Percentiles rank a stretch among this genome's conserved stretches.
Conservation (phyloP, 345 rosid species). For the Streptanthus diversifolius region DNA sequence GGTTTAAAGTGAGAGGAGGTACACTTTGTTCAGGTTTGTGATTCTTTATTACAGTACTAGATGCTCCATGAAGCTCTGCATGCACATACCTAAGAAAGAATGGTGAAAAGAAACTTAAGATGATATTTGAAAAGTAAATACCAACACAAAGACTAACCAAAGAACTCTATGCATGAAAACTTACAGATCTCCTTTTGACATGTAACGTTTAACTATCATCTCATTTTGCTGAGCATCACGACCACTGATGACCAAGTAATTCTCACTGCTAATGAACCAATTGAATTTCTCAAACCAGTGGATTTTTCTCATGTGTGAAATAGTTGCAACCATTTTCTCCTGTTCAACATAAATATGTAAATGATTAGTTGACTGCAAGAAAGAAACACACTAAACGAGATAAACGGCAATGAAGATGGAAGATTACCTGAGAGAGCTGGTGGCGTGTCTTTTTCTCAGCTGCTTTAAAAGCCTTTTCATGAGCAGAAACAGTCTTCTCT, state of each 20-base stretch:
- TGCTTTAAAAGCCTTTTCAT: slow-evolving; percentile 93
- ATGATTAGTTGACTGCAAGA: background rate
- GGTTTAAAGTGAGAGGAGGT: slow-evolving; percentile 93
- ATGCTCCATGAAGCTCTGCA: slow-evolving; percentile 97
- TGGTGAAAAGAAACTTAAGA: background rate
- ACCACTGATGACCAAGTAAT: slow-evolving; percentile 88
- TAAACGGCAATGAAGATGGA: background rate
- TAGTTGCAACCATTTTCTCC: slow-evolving; percentile 87
- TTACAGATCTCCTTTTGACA: slow-evolving; percentile 98
- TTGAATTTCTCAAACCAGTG: slow-evolving; percentile 99
- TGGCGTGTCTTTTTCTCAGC: slow-evolving; percentile 93
- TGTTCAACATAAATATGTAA: slow-evolving; percentile 34
- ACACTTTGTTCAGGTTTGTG: slow-evolving; percentile 85
- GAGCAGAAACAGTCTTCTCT: slow-evolving; percentile 89
- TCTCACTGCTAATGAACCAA: slow-evolving; percentile 98
- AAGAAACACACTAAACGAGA: slow-evolving; percentile 4
- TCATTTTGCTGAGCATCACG: slow-evolving; percentile 99
- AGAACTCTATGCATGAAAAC: slow-evolving; percentile 24
- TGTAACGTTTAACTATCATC: slow-evolving; percentile 95
- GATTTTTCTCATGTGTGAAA: slow-evolving; percentile 91
- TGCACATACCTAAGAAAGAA: slow-evolving; percentile 71
- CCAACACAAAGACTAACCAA: slow-evolving; percentile 1
- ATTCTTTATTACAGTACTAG: slow-evolving; percentile 93
- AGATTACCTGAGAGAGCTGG: slow-evolving; percentile 82
- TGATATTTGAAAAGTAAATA: background rate